Conservation (phyloP, 306 rosid genomes). For the Lathyrus tuberosus region DNA sequence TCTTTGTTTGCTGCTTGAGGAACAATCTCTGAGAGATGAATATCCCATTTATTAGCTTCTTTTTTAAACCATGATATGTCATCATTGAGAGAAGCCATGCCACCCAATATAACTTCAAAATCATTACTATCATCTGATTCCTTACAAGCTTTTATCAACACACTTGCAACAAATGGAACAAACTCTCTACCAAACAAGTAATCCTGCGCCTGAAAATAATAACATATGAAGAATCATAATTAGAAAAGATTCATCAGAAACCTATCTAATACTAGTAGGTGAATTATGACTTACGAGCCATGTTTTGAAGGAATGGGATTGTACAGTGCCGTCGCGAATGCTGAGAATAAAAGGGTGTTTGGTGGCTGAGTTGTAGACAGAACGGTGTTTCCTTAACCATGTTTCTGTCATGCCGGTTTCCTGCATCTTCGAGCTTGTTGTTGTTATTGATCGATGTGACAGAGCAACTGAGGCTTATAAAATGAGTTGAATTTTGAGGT, state of each 20-base stretch:
- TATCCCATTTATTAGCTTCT: constrained; percentile 65
- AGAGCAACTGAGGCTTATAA: background rate
- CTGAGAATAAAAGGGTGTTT: constrained; percentile 71
- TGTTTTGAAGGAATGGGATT: constrained; percentile 62
- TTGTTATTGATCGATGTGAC: background rate
- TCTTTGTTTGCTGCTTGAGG: constrained; percentile 54
- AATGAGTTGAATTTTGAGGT: background rate
- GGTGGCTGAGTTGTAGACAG: constrained; percentile 58
- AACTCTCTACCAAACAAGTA: constrained; percentile 73
- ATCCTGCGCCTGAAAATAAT: constrained; percentile 74
- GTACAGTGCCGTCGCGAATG: constrained; percentile 69
- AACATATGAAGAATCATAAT: background rate
- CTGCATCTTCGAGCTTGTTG: constrained; percentile 25
- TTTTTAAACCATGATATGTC: constrained; percentile 78
- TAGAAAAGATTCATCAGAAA: too few species aligned
- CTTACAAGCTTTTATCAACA: constrained; percentile 69
- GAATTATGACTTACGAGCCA: constrained; percentile 61
- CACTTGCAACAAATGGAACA: constrained; percentile 65
- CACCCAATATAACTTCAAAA: constrained; percentile 60
- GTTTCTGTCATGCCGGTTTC: constrained; percentile 44
- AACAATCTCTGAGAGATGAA: constrained; percentile 50
- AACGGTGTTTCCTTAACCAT: constrained; percentile 76
- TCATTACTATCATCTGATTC: constrained; percentile 58
- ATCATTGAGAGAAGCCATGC: constrained; percentile 65
- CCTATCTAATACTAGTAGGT: too few species aligned